A percentile compares a stretch with the other conserved stretches of the same genome.
phyloP scores from a whole-genome alignment of 176 grass and related monocot species.

The Avena insularis region DNA sequence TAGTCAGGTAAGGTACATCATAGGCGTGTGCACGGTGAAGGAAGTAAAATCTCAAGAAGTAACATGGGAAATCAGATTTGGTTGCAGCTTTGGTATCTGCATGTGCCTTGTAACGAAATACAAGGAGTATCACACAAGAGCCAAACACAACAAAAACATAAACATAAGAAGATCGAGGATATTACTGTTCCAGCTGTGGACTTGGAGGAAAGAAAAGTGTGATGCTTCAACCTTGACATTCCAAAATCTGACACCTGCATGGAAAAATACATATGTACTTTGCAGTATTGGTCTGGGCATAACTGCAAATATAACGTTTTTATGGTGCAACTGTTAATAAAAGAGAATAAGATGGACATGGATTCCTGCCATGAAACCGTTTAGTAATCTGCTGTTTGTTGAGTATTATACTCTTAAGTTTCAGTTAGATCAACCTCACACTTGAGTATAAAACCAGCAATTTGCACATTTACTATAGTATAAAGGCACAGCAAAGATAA shows the following conservation, averaged over 20 bases:
- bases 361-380: conserved; percentile 26
- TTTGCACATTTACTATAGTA: conserved; percentile 23
- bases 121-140: background rate
- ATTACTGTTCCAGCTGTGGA: conserved; percentile 97
- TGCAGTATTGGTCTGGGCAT: conserved; percentile 6
- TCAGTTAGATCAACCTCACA: conserved; percentile 22
- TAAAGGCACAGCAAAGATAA: conserved; percentile 29
- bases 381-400: background rate
- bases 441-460: background rate
- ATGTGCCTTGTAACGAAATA: background rate
- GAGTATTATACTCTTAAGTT: background rate
- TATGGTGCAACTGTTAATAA: background rate
- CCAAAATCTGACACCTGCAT: conserved; percentile 98
- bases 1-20: background rate
- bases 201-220: conserved; percentile 95
- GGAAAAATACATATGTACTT: conserved; percentile 33
- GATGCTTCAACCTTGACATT: conserved; percentile 98
- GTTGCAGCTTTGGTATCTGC: background rate
- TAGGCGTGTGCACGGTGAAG: background rate
- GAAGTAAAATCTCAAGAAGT: background rate
- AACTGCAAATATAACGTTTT: conserved; percentile 25
- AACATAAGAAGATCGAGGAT: conserved; percentile 32
- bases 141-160: conserved; percentile 22
- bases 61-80: background rate
- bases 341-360: conserved; percentile 14